Base-by-base conservation (phyloP, 2,329 filamentous ascomycete genomes). In the Stagonosporopsis vannaccii region DNA sequence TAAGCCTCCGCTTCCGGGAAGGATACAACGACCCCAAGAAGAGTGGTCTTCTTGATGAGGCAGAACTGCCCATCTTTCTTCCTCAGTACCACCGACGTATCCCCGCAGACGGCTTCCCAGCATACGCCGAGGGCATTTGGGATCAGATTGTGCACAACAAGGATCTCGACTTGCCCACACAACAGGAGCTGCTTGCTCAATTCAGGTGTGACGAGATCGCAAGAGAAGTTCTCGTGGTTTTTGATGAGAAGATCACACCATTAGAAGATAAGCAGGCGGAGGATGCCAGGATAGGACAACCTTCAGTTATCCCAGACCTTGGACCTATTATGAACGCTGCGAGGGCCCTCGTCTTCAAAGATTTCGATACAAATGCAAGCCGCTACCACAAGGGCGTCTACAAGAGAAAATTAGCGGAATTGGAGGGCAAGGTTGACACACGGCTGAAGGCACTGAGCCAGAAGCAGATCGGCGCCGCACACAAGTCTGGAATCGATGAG, bases 131-230 rank as follows among this genome's bases (percentile, higher is more conserved):
- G 73, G 92, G 93, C 36, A 87, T 99, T 40, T 99, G 95, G 95
- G 93, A 98, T 70, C 94, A 98, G 78, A 99, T 99, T 72, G 93
- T 97, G 68, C 90, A 94, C 81, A 99, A 99, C 83, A 99, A 99
- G 78, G 95, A 99, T 71, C 83, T 99, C 51, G 95, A 99, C 77
- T 79, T 99, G 56, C 95, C 95, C 3, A 98, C 95, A 0, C 95
- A 99, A 75, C 95, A 99, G 78, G 95, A 99, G 75, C 84, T 99
- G 41, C 84, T 99, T 49, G 95, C 95, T 11, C 95, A 99, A 75
- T 99, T 98, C 80, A 87, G 95, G 64, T 99, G 95, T 76, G 95
- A 99, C 74, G 95, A 99, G 78, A 99, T 99, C 56, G 86, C 92
- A 35, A 85, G 93, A 61, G 94, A 97, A 73, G 95, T 96, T 12